phyloP scores from a whole-genome alignment of 163 green algal genomes.

The Volvox carteri region DNA sequence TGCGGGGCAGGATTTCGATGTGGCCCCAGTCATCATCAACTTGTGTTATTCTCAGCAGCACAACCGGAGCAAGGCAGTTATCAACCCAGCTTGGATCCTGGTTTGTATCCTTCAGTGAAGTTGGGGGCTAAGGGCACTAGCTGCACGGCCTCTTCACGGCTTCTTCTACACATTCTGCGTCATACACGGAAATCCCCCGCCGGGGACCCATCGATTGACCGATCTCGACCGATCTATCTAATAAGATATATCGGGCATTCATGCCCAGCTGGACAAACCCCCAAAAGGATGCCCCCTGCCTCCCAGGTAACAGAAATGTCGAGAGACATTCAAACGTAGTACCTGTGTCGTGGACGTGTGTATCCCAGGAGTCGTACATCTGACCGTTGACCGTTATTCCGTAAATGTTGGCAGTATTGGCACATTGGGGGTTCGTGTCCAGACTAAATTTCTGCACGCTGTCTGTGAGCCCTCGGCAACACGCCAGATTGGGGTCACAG shows the following conservation, averaged over 20 bases:
- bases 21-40: background rate
- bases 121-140: no score
- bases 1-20: background rate
- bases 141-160: no score
- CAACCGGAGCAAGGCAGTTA: no score
- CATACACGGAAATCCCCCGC: background rate
- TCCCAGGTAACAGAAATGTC: background rate
- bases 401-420: background rate
- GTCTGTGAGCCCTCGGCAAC: slow-evolving; percentile 24
- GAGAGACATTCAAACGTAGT: background rate
- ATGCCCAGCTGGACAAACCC: no score
- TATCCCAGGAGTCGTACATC: background rate
- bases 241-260: no score
- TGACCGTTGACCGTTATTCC: background rate
- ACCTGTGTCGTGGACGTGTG: background rate
- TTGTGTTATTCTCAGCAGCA: background rate
- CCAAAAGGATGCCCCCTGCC: no score
- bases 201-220: background rate
- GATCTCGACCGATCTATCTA: no score
- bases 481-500: slow-evolving; percentile 5
- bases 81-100: no score
- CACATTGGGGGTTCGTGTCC: background rate
- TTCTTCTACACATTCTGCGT: background rate
- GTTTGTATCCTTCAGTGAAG: no score
- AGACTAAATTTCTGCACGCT: slow-evolving; percentile 22